Evolutionary conservation across 495 filamentous ascomycete genomes (phyloP).

Genomic region (Schizothecium vesticola): DNA sequence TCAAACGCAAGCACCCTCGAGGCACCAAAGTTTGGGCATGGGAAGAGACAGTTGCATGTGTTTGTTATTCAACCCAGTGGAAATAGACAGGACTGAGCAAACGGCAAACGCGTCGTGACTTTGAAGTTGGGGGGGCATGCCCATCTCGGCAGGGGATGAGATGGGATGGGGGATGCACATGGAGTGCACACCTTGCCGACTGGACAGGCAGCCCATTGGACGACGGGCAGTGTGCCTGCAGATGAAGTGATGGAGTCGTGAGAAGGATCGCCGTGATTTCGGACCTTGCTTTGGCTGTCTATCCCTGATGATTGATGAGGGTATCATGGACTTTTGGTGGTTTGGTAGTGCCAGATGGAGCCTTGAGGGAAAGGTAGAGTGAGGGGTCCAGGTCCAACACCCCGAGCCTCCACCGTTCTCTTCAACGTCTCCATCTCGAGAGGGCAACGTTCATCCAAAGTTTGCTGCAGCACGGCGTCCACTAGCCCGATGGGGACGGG

Average conservation of each 20-base stretch:
- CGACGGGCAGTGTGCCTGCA: conserved; percentile 8
- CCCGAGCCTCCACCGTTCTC: not conserved
- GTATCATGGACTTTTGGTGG: conserved; percentile 10
- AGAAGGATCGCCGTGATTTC: not conserved
- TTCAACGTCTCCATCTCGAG: not conserved
- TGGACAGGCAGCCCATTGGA: conserved; percentile 5
- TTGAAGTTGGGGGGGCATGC: conserved; percentile 1
- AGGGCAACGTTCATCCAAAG: conserved; percentile 9
- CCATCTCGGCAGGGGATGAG: not conserved
- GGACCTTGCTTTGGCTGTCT: not conserved
- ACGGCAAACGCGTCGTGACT: not conserved
- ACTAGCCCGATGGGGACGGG: conserved; percentile 9
- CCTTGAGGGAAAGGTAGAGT: not conserved
- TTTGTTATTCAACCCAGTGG: not conserved
- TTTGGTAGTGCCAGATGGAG: not conserved
- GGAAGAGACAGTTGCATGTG: not conserved
- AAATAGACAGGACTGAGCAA: not conserved
- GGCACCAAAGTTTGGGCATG: too few relatives aligned
- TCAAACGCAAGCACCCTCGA: not conserved
- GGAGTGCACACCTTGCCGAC: conserved; percentile 2
- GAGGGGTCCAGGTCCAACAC: too few relatives aligned
- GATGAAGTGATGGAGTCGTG: not conserved
- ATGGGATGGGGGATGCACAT: not conserved
- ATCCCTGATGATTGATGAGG: not conserved
- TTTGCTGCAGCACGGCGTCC: not conserved